These are phyloP conservation scores for Priceomyces haplophilus DNA, from an alignment of 805 yeast species.

Conservation along the genomic window DNA sequence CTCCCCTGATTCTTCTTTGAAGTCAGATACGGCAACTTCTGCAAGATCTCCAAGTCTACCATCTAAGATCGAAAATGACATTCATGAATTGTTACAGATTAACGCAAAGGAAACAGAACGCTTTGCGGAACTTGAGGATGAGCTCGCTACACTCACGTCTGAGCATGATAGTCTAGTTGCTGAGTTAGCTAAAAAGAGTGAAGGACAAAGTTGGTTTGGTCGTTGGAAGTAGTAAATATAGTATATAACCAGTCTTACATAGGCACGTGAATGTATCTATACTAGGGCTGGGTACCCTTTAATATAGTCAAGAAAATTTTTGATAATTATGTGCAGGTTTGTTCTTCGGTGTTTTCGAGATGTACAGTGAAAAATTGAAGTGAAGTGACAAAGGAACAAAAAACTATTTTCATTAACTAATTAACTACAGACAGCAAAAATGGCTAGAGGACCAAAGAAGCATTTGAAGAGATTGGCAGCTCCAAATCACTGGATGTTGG, in stretches of 20 bases:
- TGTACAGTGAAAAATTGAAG: conserved; percentile 2
- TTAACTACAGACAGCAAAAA: conserved; percentile 8
- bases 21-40: conserved; percentile 7
- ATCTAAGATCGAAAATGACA: conserved; percentile 32
- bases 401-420: not conserved
- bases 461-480: conserved; percentile 99
- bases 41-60: conserved; percentile 23
- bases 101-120: conserved; percentile 40
- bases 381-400: not conserved
- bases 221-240: conserved; percentile 16
- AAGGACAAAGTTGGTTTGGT: conserved; percentile 30
- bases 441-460: conserved; percentile 63
- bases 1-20: conserved; percentile 6
- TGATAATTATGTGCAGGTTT: not conserved
- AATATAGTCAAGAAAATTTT: no score
- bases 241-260: not conserved
- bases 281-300: no score
- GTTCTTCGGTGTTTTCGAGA: not conserved
- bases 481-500: conserved; percentile 99
- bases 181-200: conserved; percentile 14
- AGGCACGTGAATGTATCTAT: conserved; percentile 3
- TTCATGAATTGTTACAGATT: conserved; percentile 31
- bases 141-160: conserved; percentile 22
- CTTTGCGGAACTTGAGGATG: conserved; percentile 38
- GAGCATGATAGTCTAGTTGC: conserved; percentile 25